These are phyloP conservation scores for Erodium texanum DNA, from an alignment of 441 rosid genomes.

Conservation along the genomic window DNA sequence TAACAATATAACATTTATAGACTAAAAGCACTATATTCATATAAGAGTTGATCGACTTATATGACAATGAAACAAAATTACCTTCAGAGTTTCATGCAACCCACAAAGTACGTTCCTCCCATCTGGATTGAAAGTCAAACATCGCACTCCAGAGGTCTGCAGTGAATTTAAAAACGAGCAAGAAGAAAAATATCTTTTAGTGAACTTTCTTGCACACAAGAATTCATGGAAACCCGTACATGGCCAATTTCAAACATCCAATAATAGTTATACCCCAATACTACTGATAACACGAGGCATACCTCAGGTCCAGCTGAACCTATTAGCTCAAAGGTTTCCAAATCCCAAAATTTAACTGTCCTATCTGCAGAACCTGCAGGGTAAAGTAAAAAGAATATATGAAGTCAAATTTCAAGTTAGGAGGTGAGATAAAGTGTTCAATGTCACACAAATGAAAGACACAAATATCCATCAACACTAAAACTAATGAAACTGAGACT, in stretches of 20 bases:
- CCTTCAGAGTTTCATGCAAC: conserved; percentile 88
- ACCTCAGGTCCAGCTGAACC: conserved; percentile 97
- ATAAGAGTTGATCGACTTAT: conserved; percentile 11
- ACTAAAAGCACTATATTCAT: conserved; percentile 6
- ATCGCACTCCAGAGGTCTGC: conserved; percentile 84
- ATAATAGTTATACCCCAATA: conserved; percentile 7
- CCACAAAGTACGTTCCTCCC: conserved; percentile 97
- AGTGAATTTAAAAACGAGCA: conserved; percentile 4
- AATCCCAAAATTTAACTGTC: conserved; percentile 98
- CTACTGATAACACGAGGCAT: conserved; percentile 11
- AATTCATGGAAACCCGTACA: conserved; percentile 1
- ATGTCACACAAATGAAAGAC: conserved; percentile 1
- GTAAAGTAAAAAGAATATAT: conserved; percentile 9
- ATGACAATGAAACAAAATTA: conserved; percentile 23
- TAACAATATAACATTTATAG: conserved; percentile 1
- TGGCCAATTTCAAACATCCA: conserved; percentile 3
- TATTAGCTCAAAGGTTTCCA: conserved; percentile 92
- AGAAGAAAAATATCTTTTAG: conserved; percentile 17
- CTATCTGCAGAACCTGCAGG: conserved; percentile 91
- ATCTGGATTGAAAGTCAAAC: conserved; percentile 87
- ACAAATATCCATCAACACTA: neutral
- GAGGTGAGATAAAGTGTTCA: neutral
- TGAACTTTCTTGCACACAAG: conserved; percentile 3
- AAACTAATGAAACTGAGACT: neutral
- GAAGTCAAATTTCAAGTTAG: conserved; percentile 2